Percentiles rank a stretch among this genome's conserved stretches.
Evolutionary conservation across 2,329 filamentous ascomycete species (phyloP).

Genomic region (Coniella vitis): DNA sequence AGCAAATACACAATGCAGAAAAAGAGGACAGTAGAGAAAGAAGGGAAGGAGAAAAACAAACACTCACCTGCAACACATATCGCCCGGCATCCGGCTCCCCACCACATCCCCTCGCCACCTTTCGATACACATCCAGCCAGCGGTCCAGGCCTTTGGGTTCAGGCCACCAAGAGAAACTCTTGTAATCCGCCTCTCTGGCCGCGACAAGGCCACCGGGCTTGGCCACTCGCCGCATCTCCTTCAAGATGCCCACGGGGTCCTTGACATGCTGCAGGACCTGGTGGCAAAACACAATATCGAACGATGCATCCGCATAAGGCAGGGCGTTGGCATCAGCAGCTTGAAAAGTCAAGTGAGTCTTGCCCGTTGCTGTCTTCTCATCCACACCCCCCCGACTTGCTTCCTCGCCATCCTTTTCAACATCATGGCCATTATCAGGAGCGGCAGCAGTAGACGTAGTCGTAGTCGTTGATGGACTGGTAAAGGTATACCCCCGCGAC

Average conservation of each 20-base stretch:
- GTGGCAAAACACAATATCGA: constrained; percentile 37
- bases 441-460: too few species aligned
- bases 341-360: constrained; percentile 19
- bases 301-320: constrained; percentile 31
- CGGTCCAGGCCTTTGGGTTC: constrained; percentile 4
- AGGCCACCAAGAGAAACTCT: constrained; percentile 12
- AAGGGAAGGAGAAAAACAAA: too few species aligned
- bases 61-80: constrained; percentile 5
- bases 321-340: constrained; percentile 32
- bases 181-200: constrained; percentile 23
- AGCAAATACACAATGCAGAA: too few species aligned
- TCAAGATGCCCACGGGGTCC: constrained; percentile 24
- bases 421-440: too few species aligned
- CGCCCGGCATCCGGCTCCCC: constrained; percentile 12
- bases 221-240: constrained; percentile 36
- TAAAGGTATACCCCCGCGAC: constrained; percentile 11
- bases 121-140: constrained; percentile 6
- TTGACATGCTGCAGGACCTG: constrained; percentile 37
- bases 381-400: too few species aligned
- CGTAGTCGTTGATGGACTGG: too few species aligned
- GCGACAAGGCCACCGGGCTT: constrained; percentile 36
- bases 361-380: too few species aligned
- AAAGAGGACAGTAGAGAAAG: too few species aligned
- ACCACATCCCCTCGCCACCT: constrained; percentile 3
- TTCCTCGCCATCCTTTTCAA: too few species aligned